Evolutionary conservation across 352 stramenopile genomes (phyloP).

Genomic region (Globisporangium middletonii): DNA sequence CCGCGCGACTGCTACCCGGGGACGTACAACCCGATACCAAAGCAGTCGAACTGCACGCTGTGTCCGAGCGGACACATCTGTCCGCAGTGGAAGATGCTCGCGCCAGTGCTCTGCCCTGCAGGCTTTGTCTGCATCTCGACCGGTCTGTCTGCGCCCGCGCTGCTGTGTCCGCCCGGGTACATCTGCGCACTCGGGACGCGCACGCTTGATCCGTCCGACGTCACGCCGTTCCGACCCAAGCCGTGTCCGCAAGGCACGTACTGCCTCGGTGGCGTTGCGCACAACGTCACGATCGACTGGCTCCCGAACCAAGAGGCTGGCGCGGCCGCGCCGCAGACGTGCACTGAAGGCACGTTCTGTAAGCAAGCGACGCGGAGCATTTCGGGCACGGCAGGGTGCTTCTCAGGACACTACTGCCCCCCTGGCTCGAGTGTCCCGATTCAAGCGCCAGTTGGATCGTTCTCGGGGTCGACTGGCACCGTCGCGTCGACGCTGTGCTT

Average conservation of each 20-base stretch:
- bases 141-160: slow-evolving; percentile 84
- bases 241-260: slow-evolving; percentile 91
- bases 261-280: slow-evolving; percentile 93
- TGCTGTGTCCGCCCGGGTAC: slow-evolving; percentile 94
- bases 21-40: slow-evolving; percentile 85
- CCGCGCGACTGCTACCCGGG: slow-evolving; percentile 91
- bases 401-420: slow-evolving; percentile 95
- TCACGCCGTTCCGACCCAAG: slow-evolving; percentile 65
- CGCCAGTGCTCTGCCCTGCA: slow-evolving; percentile 83
- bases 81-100: slow-evolving; percentile 72
- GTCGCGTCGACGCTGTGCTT: slow-evolving; percentile 95
- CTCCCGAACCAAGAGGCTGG: slow-evolving; percentile 80
- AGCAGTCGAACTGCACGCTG: slow-evolving; percentile 91
- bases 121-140: slow-evolving; percentile 95
- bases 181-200: slow-evolving; percentile 92
- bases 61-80: slow-evolving; percentile 94
- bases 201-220: slow-evolving; percentile 84
- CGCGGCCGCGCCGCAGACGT: slow-evolving; percentile 86
- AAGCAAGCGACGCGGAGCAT: slow-evolving; percentile 67
- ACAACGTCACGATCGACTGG: slow-evolving; percentile 90
- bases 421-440: slow-evolving; percentile 83
- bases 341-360: slow-evolving; percentile 95
- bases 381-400: slow-evolving; percentile 87
- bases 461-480: slow-evolving; percentile 77
- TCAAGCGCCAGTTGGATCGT: slow-evolving; percentile 90